Evolutionary conservation across 345 rosid species (phyloP).

Genomic region (Melaleuca alternifolia): DNA sequence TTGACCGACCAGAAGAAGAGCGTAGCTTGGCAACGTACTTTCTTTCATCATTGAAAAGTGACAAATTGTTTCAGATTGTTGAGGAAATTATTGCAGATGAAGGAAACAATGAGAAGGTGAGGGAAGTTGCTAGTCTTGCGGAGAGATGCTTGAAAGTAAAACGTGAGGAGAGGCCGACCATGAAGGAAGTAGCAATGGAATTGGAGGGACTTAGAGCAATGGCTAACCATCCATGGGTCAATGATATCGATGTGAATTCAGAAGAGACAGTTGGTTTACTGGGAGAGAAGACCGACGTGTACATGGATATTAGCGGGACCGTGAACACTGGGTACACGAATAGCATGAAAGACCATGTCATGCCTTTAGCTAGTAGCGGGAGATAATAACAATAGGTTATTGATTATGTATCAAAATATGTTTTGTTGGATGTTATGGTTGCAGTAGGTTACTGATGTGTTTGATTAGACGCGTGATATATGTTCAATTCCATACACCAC

Average conservation of each 20-base stretch:
- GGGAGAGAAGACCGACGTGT: background rate
- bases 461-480: too few relatives aligned
- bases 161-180: constrained; percentile 19
- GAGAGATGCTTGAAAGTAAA: constrained; percentile 4
- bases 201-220: background rate
- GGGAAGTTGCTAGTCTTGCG: constrained; percentile 2
- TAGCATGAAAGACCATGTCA: background rate
- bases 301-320: background rate
- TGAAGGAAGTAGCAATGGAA: constrained; percentile 16
- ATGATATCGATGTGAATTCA: background rate
- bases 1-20: constrained; percentile 10
- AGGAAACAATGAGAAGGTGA: background rate
- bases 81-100: background rate
- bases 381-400: too few relatives aligned
- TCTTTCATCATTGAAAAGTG: background rate
- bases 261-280: constrained; percentile 12
- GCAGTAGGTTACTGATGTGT: too few relatives aligned
- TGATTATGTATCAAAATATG: too few relatives aligned
- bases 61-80: background rate
- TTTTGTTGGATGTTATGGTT: too few relatives aligned
- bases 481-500: too few relatives aligned
- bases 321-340: background rate
- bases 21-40: constrained; percentile 6
- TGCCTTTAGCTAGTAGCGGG: background rate
- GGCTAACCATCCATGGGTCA: constrained; percentile 9